phyloP scores from a whole-genome alignment of 768 basidiomycete species.

The Paxillus rubicundulus region DNA sequence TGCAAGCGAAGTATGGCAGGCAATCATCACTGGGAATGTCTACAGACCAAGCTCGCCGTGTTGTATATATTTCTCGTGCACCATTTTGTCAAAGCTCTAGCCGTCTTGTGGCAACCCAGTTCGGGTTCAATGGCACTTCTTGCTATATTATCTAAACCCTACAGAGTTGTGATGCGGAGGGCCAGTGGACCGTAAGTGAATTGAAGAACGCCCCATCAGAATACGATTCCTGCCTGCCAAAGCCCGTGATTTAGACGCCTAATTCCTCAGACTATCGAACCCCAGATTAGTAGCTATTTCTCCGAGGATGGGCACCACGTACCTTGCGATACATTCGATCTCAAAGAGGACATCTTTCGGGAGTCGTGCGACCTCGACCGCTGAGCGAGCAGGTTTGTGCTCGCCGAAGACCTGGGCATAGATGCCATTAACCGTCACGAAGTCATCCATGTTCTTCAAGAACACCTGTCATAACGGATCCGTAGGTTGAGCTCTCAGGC shows the following conservation, averaged over 20 bases:
- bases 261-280: slow-evolving; percentile 18
- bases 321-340: slow-evolving; percentile 87
- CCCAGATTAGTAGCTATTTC: neutral
- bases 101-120: neutral
- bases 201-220: neutral
- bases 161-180: neutral
- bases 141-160: neutral
- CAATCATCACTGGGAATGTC: too few relatives aligned
- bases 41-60: too few relatives aligned
- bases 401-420: slow-evolving; percentile 85
- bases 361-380: slow-evolving; percentile 85
- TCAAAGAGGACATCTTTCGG: slow-evolving; percentile 92
- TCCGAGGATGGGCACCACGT: slow-evolving; percentile 15
- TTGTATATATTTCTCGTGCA: too few relatives aligned
- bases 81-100: too few relatives aligned
- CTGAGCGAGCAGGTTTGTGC: slow-evolving; percentile 90
- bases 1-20: too few relatives aligned
- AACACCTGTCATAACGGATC: slow-evolving; percentile 61
- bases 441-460: slow-evolving; percentile 91
- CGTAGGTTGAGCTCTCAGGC: neutral
- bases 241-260: neutral
- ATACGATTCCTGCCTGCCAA: neutral
- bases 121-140: too few relatives aligned
- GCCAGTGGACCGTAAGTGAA: neutral
- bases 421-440: slow-evolving; percentile 74